These are phyloP conservation scores for Leccinum broughii DNA, from an alignment of 768 basidiomycete species.

Conservation along the genomic window DNA sequence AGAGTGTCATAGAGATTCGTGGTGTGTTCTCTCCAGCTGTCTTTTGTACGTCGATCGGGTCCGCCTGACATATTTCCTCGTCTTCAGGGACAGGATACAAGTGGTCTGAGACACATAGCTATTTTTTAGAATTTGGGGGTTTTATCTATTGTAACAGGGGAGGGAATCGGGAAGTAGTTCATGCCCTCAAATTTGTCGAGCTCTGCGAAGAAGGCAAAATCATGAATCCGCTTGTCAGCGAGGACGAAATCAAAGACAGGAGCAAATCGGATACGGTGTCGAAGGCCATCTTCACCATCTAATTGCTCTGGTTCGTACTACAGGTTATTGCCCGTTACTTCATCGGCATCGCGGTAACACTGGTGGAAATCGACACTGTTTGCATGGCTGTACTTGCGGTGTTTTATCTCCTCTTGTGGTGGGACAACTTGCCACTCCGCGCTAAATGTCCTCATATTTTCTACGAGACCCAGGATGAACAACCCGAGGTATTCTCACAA, in stretches of 20 bases:
- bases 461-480: not conserved
- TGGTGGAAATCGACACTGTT: not conserved
- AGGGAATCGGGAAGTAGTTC: not conserved
- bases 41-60: not conserved
- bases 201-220: no score
- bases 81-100: not conserved
- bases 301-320: not conserved
- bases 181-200: no score
- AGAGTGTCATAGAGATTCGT: not conserved
- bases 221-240: no score
- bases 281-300: not conserved
- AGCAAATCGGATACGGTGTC: not conserved
- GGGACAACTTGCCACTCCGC: constrained; percentile 1
- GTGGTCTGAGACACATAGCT: not conserved
- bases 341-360: not conserved
- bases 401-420: not conserved
- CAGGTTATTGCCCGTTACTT: not conserved
- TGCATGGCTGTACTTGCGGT: not conserved
- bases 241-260: not conserved
- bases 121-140: not conserved
- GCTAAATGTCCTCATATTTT: not conserved
- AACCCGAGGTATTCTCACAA: not conserved
- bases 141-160: not conserved
- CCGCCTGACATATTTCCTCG: not conserved
- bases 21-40: not conserved